Conservation (phyloP, 192 early-diverging fungal genomes). For the Coemansia sp. region DNA sequence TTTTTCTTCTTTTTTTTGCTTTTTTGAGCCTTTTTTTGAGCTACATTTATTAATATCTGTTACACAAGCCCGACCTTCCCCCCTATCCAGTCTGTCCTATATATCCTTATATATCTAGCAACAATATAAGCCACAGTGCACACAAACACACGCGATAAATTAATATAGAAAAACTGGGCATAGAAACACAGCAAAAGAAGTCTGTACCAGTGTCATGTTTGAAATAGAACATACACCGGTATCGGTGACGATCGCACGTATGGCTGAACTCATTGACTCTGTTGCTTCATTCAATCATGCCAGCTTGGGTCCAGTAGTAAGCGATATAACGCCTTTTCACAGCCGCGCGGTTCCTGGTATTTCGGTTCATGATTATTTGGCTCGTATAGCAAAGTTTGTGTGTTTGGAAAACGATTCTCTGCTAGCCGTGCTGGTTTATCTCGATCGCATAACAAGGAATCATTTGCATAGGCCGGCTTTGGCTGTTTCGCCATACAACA, state of each 20-base stretch:
- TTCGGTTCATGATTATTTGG: slow-evolving; percentile 63
- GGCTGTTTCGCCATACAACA: slow-evolving; percentile 65
- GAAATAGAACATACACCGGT: slow-evolving; percentile 40
- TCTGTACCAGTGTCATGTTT: slow-evolving; percentile 46
- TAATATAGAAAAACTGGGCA: not conserved
- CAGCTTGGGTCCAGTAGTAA: slow-evolving; percentile 14
- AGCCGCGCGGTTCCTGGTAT: slow-evolving; percentile 68
- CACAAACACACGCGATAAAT: no score
- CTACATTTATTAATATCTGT: no score
- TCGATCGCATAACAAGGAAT: slow-evolving; percentile 62
- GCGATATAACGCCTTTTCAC: slow-evolving; percentile 66
- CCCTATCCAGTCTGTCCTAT: no score
- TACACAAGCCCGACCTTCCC: no score
- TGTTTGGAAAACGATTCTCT: slow-evolving; percentile 68
- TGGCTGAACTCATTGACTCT: slow-evolving; percentile 36
- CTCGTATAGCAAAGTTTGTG: slow-evolving; percentile 67
- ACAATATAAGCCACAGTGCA: no score
- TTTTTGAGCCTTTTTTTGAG: not conserved
- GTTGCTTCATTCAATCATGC: slow-evolving; percentile 29
- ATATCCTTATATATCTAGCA: no score
- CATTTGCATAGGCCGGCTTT: slow-evolving; percentile 54
- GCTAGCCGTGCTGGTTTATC: slow-evolving; percentile 70
- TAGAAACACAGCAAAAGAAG: not conserved
- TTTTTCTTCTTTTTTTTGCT: not conserved
- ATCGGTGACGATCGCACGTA: slow-evolving; percentile 32